phyloP scores from a whole-genome alignment of 1,139 yeast species.

The Spathaspora sp. region DNA sequence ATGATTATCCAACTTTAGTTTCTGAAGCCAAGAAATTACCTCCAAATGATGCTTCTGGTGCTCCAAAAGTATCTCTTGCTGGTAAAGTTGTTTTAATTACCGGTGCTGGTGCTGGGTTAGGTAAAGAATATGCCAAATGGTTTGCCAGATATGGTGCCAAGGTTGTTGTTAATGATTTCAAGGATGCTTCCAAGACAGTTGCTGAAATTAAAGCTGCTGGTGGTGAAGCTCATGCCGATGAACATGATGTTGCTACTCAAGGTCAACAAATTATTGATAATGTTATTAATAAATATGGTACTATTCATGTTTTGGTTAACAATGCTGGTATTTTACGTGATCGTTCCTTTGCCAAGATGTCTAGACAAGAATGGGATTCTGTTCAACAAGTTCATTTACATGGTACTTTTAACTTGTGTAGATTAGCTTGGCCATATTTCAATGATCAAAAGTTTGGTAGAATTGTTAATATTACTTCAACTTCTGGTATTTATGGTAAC shows the following conservation, averaged over 20 bases:
- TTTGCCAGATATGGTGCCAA: constrained; percentile 93
- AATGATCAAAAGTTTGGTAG: constrained; percentile 76
- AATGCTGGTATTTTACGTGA: constrained; percentile 96
- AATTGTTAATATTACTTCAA: constrained; percentile 86
- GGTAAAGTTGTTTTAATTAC: constrained; percentile 89
- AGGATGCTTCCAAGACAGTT: constrained; percentile 71
- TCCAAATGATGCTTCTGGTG: constrained; percentile 55
- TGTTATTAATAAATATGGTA: constrained; percentile 75
- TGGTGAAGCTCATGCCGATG: constrained; percentile 80
- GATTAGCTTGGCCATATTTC: constrained; percentile 93
- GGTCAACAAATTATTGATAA: constrained; percentile 77
- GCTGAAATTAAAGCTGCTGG: constrained; percentile 77
- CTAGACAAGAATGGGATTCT: constrained; percentile 79
- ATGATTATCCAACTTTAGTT: constrained; percentile 59
- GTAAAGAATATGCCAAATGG: constrained; percentile 82
- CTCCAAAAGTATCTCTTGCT: constrained; percentile 57
- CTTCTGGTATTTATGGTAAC: constrained; percentile 96
- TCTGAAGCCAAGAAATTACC: constrained; percentile 52
- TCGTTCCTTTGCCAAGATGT: constrained; percentile 81
- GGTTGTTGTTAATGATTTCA: constrained; percentile 91
- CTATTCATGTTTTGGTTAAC: constrained; percentile 82
- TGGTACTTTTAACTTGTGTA: constrained; percentile 80
- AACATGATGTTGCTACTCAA: constrained; percentile 77
- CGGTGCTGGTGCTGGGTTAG: constrained; percentile 96
- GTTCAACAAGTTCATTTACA: constrained; percentile 80